Base-by-base conservation (phyloP, 176 grass and related monocot species). In the Urochloa ruziziensis region DNA sequence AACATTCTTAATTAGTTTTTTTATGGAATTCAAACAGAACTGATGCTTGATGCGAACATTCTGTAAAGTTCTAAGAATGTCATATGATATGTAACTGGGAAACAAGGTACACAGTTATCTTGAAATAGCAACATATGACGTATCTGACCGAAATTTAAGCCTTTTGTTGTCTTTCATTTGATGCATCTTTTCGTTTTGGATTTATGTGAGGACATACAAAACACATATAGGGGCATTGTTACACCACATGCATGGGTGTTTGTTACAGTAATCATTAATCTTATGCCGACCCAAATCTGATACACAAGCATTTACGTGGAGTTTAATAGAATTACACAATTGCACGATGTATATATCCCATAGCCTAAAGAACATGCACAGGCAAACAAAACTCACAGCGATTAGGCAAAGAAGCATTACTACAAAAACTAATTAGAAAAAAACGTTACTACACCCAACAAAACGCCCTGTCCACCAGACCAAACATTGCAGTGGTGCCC, bases 291-390 rank as follows among this genome's bases (percentile, higher is more conserved):
- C 23, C 40, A 15, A 19, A 19, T 36, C 21, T 6, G 29, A n/a
- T 74, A 79, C 42, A 60, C 3, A 57, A 25, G 15, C 44, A 53
- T 56, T 44, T 39, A 39, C 32, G 14, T 27, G 33, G n/a, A 65
- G 39, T 8, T 40, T 21, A 70, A 69, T n/a, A 57, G 9, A 56
- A 81, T 65, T 49, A 52, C 42, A 71, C 63, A 72, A 33, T 27
- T 53, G 43, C 74, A 56, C 74, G 60, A 70, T 61, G 54, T 52
- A 61, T 61, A 70, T 30, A 58, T 73, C 12, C 32, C 47, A 46
- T 58, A 47, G 57, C 79, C 85, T 86, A 54, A 72, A 14, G 46
- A 34, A 81, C 37, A 74, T n/a, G 79, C 57, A 66, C 53, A 57
- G 24, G 46, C 7, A 79, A 67, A 49, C 67, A 84, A 63, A 82